A percentile compares a stretch with the other conserved stretches of the same genome.
Conservation (phyloP, 768 basidiomycete genomes). For the Saitozyma podzolica region DNA sequence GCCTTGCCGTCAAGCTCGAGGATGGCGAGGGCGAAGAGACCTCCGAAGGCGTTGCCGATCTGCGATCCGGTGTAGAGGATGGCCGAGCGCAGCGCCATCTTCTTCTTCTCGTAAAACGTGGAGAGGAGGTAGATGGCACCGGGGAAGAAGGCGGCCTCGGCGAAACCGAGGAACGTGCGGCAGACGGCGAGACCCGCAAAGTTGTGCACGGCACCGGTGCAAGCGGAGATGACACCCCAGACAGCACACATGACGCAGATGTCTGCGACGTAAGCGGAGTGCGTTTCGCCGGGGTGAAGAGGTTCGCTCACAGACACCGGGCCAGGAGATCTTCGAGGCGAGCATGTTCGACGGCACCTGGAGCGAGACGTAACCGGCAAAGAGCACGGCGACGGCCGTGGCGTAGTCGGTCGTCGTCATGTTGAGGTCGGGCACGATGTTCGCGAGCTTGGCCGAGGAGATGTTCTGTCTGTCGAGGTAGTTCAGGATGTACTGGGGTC, state of each 20-base stretch:
- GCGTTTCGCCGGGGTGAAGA: background rate
- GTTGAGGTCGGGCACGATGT: conserved; percentile 28
- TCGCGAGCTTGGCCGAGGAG: conserved; percentile 30
- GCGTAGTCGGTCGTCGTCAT: conserved; percentile 28
- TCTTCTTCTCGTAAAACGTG: conserved; percentile 37
- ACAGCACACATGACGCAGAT: conserved; percentile 36
- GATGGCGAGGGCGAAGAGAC: conserved; percentile 47
- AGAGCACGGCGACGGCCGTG: conserved; percentile 40
- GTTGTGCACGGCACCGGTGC: conserved; percentile 39
- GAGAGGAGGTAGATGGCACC: conserved; percentile 45
- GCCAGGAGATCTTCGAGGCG: conserved; percentile 36
- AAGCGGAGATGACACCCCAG: conserved; percentile 42
- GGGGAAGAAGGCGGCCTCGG: conserved; percentile 41
- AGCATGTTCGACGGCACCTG: conserved; percentile 50
- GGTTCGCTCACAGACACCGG: conserved; percentile 31
- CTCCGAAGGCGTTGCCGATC: conserved; percentile 46
- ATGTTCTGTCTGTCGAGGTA: conserved; percentile 41
- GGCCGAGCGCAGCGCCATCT: conserved; percentile 40
- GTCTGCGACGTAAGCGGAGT: conserved; percentile 10
- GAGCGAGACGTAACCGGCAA: conserved; percentile 46
- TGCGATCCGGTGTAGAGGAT: conserved; percentile 42
- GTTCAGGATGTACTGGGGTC: conserved; percentile 4
- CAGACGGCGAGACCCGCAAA: conserved; percentile 39
- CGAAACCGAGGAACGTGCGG: conserved; percentile 31
- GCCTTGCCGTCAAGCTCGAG: conserved; percentile 33